Percentiles rank a stretch among this genome's conserved stretches.
Conservation (phyloP, 179 eudicot genomes). For the Nepenthes alata region DNA sequence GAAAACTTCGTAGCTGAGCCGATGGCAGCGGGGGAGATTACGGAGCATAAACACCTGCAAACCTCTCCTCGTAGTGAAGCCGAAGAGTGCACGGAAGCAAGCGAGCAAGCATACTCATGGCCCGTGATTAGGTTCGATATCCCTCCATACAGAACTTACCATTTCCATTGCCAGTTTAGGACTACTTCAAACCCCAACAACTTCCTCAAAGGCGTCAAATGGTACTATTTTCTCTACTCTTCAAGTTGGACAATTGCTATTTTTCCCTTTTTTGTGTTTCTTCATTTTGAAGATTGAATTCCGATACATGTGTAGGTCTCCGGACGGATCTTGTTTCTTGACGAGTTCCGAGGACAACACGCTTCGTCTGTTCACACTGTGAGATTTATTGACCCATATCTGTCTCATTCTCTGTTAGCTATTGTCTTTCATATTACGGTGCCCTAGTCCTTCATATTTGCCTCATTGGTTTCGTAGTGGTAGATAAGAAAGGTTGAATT, state of each 20-base stretch:
- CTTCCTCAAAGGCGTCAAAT: conserved; percentile 72
- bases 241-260: not conserved
- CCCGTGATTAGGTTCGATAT: conserved; percentile 42
- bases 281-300: not conserved
- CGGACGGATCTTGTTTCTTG: conserved; percentile 81
- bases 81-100: conserved; percentile 1
- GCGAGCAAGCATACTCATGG: conserved; percentile 21
- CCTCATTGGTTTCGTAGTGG: too few species aligned
- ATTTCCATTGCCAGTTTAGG: conserved; percentile 65
- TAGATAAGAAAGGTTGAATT: too few species aligned
- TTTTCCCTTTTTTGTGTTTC: not conserved
- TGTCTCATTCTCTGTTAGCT: not conserved
- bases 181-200: conserved; percentile 59
- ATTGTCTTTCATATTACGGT: not conserved
- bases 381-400: conserved; percentile 12
- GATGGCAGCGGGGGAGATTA: too few species aligned
- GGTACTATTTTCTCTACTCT: conserved; percentile 25
- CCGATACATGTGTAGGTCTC: conserved; percentile 46
- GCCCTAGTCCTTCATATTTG: not conserved
- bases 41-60: too few species aligned
- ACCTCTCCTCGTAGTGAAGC: not conserved
- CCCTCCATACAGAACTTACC: conserved; percentile 56
- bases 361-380: conserved; percentile 58
- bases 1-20: too few species aligned
- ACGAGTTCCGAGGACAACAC: conserved; percentile 65